Conservation (phyloP, 1,284 basidiomycete genomes). For the Cryptococcus floricola region DNA sequence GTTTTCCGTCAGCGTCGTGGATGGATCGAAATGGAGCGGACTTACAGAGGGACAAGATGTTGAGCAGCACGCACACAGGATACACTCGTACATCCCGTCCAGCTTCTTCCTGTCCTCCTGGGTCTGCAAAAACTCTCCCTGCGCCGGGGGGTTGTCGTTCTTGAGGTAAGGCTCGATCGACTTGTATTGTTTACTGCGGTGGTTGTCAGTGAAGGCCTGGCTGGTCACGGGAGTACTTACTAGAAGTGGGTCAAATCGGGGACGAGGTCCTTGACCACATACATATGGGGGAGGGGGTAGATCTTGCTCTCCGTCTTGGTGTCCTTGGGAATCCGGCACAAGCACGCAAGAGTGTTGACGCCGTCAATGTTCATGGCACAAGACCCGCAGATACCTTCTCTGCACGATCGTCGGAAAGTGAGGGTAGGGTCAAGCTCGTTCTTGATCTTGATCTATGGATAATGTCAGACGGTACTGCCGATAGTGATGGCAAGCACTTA, state of each 20-base stretch:
- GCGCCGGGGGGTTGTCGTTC: conserved; percentile 80
- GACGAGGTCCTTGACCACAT: conserved; percentile 98
- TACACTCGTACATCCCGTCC: conserved; percentile 94
- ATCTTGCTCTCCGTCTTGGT: conserved; percentile 75
- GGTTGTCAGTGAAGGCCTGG: conserved; percentile 58
- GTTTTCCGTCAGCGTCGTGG: not conserved
- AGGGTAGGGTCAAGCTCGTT: conserved; percentile 95
- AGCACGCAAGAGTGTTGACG: conserved; percentile 94
- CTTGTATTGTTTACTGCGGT: conserved; percentile 98
- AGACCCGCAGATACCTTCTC: conserved; percentile 97
- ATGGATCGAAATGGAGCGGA: not conserved
- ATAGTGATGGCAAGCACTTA: conserved; percentile 18
- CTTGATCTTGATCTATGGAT: conserved; percentile 90
- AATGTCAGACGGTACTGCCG: not conserved
- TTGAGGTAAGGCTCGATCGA: conserved; percentile 94
- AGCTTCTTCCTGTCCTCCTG: conserved; percentile 90
- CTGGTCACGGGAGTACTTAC: conserved; percentile 15
- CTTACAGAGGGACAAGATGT: conserved; percentile 74
- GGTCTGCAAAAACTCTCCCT: conserved; percentile 73
- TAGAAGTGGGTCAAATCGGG: conserved; percentile 58
- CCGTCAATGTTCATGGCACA: conserved; percentile 99
- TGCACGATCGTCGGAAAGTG: conserved; percentile 92
- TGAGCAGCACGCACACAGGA: conserved; percentile 76
- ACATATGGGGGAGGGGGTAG: conserved; percentile 99
- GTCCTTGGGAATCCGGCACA: conserved; percentile 88